A percentile compares a stretch with the other conserved stretches of the same genome.
phyloP scores from a whole-genome alignment of 805 yeast genomes.

The Danielozyma ontarioensis region DNA sequence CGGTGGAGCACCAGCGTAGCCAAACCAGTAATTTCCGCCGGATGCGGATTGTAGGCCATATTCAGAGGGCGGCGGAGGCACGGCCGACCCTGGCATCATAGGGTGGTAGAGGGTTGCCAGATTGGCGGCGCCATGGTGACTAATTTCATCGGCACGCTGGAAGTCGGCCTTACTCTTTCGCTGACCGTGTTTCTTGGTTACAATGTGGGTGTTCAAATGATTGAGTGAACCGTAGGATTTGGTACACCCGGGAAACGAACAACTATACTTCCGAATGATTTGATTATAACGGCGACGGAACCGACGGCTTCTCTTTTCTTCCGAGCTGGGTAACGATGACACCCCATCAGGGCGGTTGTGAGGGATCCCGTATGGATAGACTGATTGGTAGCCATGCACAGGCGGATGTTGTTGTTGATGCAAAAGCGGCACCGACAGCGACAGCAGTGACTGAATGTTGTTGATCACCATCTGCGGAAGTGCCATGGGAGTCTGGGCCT shows the following conservation, averaged over 20 bases:
- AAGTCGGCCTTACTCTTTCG: slow-evolving; percentile 38
- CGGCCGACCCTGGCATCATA: background rate
- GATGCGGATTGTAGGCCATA: no score
- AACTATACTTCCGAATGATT: slow-evolving; percentile 43
- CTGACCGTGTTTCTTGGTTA: slow-evolving; percentile 41
- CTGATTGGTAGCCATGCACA: background rate
- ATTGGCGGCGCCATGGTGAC: background rate
- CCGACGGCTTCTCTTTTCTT: background rate
- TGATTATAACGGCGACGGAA: slow-evolving; percentile 35
- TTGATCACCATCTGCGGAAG: no score
- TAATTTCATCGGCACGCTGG: slow-evolving; percentile 11
- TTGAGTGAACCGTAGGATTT: slow-evolving; percentile 40
- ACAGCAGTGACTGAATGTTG: no score
- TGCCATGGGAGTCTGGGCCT: no score
- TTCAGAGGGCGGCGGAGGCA: no score
- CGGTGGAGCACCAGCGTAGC: no score
- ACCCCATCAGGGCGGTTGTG: background rate
- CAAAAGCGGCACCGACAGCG: no score
- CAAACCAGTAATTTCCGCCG: no score
- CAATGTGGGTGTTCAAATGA: slow-evolving; percentile 41
- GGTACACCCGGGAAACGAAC: slow-evolving; percentile 34
- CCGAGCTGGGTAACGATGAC: background rate
- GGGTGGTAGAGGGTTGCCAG: background rate
- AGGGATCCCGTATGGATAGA: background rate
- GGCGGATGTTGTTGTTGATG: no score